Conservation (phyloP, 257 asterid genomes). For the Penstemon newberryi region DNA sequence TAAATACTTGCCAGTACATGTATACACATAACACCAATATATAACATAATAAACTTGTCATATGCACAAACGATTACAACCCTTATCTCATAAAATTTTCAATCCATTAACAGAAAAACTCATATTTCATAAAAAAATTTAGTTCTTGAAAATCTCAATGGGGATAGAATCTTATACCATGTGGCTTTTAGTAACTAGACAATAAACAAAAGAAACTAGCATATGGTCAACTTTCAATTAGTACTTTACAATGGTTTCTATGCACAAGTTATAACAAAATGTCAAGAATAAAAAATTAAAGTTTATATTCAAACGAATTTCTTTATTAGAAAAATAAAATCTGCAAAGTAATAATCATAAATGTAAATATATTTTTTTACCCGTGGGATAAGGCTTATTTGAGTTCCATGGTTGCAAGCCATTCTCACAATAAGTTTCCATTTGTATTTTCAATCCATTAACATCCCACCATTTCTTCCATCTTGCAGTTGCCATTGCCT, state of each 20-base stretch:
- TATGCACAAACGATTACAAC: too few relatives aligned
- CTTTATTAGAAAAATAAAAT: not conserved
- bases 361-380: slow-evolving; percentile 29
- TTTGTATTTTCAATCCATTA: slow-evolving; percentile 57
- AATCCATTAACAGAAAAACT: not conserved
- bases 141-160: not conserved
- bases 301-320: not conserved
- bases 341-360: not conserved
- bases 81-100: not conserved
- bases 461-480: slow-evolving; percentile 97
- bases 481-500: slow-evolving; percentile 85
- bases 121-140: not conserved
- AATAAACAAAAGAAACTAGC: not conserved
- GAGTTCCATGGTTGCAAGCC: slow-evolving; percentile 84
- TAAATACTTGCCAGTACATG: too few relatives aligned
- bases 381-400: slow-evolving; percentile 79
- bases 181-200: not conserved
- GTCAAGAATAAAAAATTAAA: not conserved
- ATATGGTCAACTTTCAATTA: not conserved
- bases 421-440: slow-evolving; percentile 82
- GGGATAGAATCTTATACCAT: not conserved
- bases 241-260: not conserved
- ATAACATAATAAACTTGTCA: too few relatives aligned
- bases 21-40: too few relatives aligned
- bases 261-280: not conserved